Conservation (phyloP, 116 monocot genomes). For the Papilionanthe hybrid region DNA sequence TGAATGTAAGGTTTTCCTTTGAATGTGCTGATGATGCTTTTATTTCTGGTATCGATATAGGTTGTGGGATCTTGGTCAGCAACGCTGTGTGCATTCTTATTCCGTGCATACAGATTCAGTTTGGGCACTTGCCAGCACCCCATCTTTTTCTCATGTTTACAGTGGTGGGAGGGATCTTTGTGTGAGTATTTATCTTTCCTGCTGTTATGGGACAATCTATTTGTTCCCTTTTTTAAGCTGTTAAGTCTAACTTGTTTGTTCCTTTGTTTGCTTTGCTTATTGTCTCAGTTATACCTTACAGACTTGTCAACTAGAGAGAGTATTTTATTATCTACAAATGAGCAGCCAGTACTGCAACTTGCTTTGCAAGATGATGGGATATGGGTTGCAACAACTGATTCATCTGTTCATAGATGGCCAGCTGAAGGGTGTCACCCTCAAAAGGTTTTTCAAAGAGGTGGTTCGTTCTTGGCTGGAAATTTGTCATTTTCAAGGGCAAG, state of each 20-base stretch:
- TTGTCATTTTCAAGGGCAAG: conserved; percentile 93
- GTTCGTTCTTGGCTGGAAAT: conserved; percentile 95
- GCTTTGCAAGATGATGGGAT: conserved; percentile 84
- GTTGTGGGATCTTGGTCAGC: conserved; percentile 99
- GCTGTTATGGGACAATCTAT: neutral
- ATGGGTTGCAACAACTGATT: conserved; percentile 97
- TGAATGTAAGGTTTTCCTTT: neutral
- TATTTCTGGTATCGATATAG: conserved; percentile 36
- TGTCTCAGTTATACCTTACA: conserved; percentile 79
- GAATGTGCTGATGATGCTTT: neutral
- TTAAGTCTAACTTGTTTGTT: conserved; percentile 4
- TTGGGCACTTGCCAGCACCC: conserved; percentile 94
- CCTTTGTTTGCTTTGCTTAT: conserved; percentile 15
- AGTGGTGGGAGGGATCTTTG: conserved; percentile 95
- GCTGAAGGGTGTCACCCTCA: conserved; percentile 71
- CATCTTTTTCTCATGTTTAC: conserved; percentile 91
- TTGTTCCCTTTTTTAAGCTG: neutral
- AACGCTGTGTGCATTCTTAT: conserved; percentile 96
- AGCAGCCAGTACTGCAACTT: conserved; percentile 75
- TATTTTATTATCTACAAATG: conserved; percentile 77
- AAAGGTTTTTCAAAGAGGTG: conserved; percentile 78
- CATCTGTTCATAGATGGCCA: conserved; percentile 82
- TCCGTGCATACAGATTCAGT: conserved; percentile 99
- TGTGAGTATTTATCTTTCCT: conserved; percentile 37
- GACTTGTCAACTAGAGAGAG: conserved; percentile 89